Evolutionary conservation across 805 yeast species (phyloP).

Genomic region (Lachancea waltii): DNA sequence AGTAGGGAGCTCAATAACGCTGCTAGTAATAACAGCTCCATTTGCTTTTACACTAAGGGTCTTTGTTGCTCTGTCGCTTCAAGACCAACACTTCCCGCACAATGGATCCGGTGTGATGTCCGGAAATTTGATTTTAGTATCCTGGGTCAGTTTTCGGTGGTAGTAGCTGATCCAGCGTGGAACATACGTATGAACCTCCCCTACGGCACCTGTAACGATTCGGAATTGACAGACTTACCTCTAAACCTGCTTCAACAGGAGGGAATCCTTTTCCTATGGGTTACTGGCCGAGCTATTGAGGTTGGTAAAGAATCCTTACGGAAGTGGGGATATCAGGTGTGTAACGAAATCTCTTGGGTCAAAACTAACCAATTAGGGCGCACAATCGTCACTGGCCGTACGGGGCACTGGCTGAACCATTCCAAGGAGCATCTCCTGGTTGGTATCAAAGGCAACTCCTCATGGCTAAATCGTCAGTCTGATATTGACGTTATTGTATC

Average conservation of each 20-base stretch:
- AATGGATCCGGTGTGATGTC: slow-evolving; percentile 86
- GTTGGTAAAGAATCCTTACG: slow-evolving; percentile 69
- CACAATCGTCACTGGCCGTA: slow-evolving; percentile 90
- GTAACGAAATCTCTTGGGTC: slow-evolving; percentile 84
- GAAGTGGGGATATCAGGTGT: slow-evolving; percentile 76
- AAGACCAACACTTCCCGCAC: slow-evolving; percentile 47
- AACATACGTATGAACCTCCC: slow-evolving; percentile 86
- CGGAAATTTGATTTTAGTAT: slow-evolving; percentile 60
- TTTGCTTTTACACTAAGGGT: slow-evolving; percentile 32
- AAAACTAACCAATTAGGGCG: slow-evolving; percentile 82
- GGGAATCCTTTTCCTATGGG: slow-evolving; percentile 85
- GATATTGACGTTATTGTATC: slow-evolving; percentile 79
- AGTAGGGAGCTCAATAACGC: slow-evolving; percentile 12
- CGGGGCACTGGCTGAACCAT: slow-evolving; percentile 96
- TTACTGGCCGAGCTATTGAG: slow-evolving; percentile 90
- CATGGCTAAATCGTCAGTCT: slow-evolving; percentile 58
- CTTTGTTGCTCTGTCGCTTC: slow-evolving; percentile 31
- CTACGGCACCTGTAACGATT: slow-evolving; percentile 71
- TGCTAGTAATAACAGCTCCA: slow-evolving; percentile 18
- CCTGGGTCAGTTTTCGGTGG: slow-evolving; percentile 75
- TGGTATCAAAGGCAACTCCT: slow-evolving; percentile 76
- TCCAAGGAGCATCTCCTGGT: slow-evolving; percentile 86
- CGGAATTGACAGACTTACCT: slow-evolving; percentile 61
- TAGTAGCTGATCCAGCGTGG: slow-evolving; percentile 96
- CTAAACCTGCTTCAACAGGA: slow-evolving; percentile 69